Conservation (phyloP, 2,329 filamentous ascomycete genomes). For the Westerdykella sp. region DNA sequence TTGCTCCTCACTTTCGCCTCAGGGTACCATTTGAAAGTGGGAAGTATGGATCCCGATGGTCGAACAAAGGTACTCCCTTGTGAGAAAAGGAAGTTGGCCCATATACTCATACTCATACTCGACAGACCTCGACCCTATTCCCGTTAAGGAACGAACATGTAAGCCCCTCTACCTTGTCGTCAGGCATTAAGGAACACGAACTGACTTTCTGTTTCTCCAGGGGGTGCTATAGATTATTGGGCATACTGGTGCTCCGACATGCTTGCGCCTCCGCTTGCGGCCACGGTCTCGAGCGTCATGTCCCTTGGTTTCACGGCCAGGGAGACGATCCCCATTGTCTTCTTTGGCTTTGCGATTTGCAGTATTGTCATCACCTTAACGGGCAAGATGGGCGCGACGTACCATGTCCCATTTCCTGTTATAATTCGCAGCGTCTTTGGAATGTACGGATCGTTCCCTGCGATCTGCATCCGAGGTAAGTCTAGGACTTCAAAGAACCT, state of each 20-base stretch:
- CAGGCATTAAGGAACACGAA: too few relatives aligned
- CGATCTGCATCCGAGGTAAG: conserved; percentile 38
- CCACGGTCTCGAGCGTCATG: conserved; percentile 39
- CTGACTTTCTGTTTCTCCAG: conserved; percentile 9
- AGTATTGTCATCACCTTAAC: conserved; percentile 46
- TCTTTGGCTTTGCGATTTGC: conserved; percentile 44
- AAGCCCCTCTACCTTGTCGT: too few relatives aligned
- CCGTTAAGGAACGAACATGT: conserved; percentile 40
- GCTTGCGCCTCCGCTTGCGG: conserved; percentile 38
- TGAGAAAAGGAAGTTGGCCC: neutral
- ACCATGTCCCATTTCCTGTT: conserved; percentile 38
- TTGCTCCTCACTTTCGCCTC: conserved; percentile 35
- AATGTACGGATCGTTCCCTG: conserved; percentile 40
- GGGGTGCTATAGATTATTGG: conserved; percentile 43
- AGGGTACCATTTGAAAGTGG: conserved; percentile 37
- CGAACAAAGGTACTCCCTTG: conserved; percentile 38
- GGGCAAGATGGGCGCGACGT: conserved; percentile 39
- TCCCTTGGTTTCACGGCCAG: conserved; percentile 43
- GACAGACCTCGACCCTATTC: conserved; percentile 31
- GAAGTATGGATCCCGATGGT: conserved; percentile 43
- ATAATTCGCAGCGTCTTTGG: conserved; percentile 43
- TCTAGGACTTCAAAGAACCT: neutral
- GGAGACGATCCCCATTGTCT: conserved; percentile 45
- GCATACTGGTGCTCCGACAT: conserved; percentile 48
- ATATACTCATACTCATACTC: neutral